Conservation (phyloP, 306 rosid species). For the Cicer pinnatifidum region DNA sequence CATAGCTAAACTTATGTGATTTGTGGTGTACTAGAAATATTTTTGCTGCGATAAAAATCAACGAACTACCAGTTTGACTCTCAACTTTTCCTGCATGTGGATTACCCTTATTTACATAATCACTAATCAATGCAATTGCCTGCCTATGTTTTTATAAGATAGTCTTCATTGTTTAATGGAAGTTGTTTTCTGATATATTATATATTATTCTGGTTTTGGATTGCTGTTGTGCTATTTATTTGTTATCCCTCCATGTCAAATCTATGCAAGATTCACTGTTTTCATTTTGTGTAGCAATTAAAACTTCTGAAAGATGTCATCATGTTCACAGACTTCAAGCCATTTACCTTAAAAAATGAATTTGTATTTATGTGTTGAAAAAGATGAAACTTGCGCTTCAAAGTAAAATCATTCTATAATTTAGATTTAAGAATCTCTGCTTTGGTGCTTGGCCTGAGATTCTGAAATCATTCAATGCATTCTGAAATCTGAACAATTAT, state of each 20-base stretch:
- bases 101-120: slow-evolving; percentile 15
- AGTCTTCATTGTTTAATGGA: background rate
- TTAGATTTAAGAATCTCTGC: slow-evolving; percentile 20
- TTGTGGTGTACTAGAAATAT: background rate
- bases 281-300: background rate
- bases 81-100: slow-evolving; percentile 14
- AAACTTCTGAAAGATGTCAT: background rate
- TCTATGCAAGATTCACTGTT: slow-evolving; percentile 5
- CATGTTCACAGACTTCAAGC: background rate
- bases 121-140: slow-evolving; percentile 1
- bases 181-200: background rate
- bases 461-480: slow-evolving; percentile 4
- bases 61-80: background rate
- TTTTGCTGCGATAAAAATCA: slow-evolving; percentile 1
- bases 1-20: slow-evolving; percentile 7
- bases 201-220: slow-evolving; percentile 7
- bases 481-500: slow-evolving; percentile 15
- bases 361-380: slow-evolving; percentile 4
- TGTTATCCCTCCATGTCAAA: background rate
- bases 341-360: slow-evolving; percentile 18
- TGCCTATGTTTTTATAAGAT: slow-evolving; percentile 1
- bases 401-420: slow-evolving; percentile 17
- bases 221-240: background rate
- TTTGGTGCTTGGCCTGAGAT: slow-evolving; percentile 25
- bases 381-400: background rate